Conservation (phyloP, 129 eudicot genomes). For the Chrysanthemum makinoi region DNA sequence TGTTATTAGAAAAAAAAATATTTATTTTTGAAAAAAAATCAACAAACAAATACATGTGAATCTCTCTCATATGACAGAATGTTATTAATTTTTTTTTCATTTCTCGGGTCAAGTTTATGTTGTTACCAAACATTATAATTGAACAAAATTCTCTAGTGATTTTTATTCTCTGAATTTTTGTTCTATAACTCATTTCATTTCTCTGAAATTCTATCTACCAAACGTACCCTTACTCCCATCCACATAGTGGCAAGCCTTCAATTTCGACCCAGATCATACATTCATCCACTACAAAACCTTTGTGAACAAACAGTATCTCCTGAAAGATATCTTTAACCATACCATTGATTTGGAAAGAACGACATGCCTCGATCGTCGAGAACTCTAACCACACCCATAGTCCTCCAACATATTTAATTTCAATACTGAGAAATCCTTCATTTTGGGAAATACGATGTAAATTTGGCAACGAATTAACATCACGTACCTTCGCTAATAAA, state of each 20-base stretch:
- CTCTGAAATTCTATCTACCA: too few relatives aligned
- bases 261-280: background rate
- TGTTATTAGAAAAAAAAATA: too few relatives aligned
- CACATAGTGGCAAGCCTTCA: background rate
- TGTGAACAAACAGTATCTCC: background rate
- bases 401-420: background rate
- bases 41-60: too few relatives aligned
- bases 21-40: too few relatives aligned
- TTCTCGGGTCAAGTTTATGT: too few relatives aligned
- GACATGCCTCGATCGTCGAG: background rate
- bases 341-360: background rate
- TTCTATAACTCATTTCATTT: too few relatives aligned
- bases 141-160: too few relatives aligned
- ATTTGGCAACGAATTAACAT: background rate
- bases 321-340: background rate
- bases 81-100: too few relatives aligned
- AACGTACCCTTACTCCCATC: background rate
- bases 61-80: too few relatives aligned
- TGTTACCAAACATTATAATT: background rate
- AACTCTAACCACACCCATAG: background rate
- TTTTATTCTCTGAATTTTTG: too few relatives aligned
- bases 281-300: background rate
- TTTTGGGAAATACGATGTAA: background rate
- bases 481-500: background rate
- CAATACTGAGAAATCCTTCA: background rate